Percentiles rank a stretch among this genome's conserved stretches.
Conservation (phyloP, 148 eudicot species). For the Cornus controversa region DNA sequence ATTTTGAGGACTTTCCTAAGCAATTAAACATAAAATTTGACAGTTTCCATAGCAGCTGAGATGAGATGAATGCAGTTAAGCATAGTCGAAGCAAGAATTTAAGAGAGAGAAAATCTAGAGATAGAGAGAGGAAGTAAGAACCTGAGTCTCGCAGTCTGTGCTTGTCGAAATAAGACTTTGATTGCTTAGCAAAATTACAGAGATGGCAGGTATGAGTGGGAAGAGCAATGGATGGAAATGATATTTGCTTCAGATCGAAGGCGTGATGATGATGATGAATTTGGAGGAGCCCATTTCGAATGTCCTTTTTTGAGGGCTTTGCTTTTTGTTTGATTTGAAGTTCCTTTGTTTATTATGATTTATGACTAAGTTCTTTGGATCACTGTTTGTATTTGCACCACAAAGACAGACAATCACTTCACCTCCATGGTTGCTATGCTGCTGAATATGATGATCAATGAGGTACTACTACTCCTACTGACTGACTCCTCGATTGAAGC, state of each 20-base stretch:
- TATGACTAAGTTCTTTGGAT: too few species aligned
- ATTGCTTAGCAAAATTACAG: neutral
- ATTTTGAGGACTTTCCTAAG: neutral
- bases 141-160: slow-evolving; percentile 6
- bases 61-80: neutral
- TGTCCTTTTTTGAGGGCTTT: neutral
- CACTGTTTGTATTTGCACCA: neutral
- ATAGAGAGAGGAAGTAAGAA: slow-evolving; percentile 3
- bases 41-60: neutral
- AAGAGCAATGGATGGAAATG: neutral
- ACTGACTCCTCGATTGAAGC: neutral
- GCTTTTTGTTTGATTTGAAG: slow-evolving; percentile 2
- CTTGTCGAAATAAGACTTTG: neutral
- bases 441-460: too few species aligned
- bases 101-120: neutral
- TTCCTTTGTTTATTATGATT: neutral
- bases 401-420: too few species aligned
- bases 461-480: neutral
- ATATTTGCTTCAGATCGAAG: slow-evolving; percentile 21
- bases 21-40: neutral
- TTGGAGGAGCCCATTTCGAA: slow-evolving; percentile 14
- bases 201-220: slow-evolving; percentile 5
- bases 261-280: slow-evolving; percentile 23
- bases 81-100: neutral
- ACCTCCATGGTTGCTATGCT: neutral